Percentiles rank a stretch among this genome's conserved stretches.
These are phyloP conservation scores for Onygenales sp. DNA, from an alignment of 2,329 filamentous ascomycete species.

Conservation along the genomic window DNA sequence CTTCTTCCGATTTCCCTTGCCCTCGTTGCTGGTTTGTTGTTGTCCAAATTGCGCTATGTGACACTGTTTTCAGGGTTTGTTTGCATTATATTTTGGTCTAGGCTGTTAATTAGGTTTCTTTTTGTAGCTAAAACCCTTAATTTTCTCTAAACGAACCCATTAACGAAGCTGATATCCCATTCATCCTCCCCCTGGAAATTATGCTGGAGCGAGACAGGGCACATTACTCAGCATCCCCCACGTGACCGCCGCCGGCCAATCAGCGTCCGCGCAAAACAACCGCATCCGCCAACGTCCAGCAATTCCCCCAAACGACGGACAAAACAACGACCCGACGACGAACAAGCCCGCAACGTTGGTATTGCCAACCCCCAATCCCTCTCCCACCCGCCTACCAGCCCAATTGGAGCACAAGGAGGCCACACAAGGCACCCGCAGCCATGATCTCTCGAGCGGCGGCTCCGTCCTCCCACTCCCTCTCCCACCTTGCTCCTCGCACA, in stretches of 20 bases:
- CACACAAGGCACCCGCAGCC: slow-evolving; percentile 10
- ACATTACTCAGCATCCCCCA: slow-evolving; percentile 11
- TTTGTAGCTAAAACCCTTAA: background rate
- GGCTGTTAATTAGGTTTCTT: background rate
- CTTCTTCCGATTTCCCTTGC: background rate
- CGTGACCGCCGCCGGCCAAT: slow-evolving; percentile 27
- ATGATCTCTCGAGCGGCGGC: slow-evolving; percentile 39
- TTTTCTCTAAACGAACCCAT: too few species aligned
- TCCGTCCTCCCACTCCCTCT: slow-evolving; percentile 32
- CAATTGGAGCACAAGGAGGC: slow-evolving; percentile 25
- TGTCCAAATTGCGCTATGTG: background rate
- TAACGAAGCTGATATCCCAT: background rate
- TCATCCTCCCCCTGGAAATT: background rate
- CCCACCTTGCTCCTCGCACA: slow-evolving; percentile 32
- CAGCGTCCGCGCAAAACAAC: slow-evolving; percentile 26
- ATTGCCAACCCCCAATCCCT: slow-evolving; percentile 4
- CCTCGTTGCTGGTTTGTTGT: background rate
- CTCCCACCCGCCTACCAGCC: slow-evolving; percentile 15
- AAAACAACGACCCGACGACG: slow-evolving; percentile 17
- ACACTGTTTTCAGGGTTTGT: background rate
- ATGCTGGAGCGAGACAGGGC: background rate
- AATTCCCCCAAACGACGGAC: background rate
- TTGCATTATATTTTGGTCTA: background rate
- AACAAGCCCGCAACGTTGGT: slow-evolving; percentile 10
- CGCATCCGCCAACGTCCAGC: slow-evolving; percentile 21